Conservation (phyloP, 2,329 filamentous ascomycete species). For the Fusarium sp. region DNA sequence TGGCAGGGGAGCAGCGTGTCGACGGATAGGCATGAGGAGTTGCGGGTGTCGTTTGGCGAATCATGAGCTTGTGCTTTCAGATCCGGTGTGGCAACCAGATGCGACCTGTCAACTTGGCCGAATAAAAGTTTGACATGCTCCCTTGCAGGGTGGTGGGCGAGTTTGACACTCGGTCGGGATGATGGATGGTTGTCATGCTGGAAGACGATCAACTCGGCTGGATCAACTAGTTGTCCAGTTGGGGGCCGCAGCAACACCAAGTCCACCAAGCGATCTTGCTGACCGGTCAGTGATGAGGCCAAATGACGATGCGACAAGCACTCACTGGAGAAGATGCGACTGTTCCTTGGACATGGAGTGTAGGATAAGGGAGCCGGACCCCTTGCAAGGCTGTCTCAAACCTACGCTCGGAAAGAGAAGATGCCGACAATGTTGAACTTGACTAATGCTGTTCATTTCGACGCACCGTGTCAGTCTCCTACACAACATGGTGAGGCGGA, state of each 20-base stretch:
- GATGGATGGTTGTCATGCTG: background rate
- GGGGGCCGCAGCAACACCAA: background rate
- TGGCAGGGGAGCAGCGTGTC: constrained; percentile 4
- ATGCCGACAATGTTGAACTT: background rate
- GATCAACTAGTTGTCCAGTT: background rate
- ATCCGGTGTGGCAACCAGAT: constrained; percentile 13
- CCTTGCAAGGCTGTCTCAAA: background rate
- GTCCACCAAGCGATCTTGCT: background rate
- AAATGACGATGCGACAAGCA: background rate
- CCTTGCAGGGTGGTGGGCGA: constrained; percentile 19
- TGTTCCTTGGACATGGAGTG: background rate
- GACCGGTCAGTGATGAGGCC: background rate
- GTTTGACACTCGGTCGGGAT: background rate
- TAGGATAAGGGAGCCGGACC: background rate
- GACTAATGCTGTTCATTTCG: background rate
- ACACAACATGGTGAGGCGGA: background rate
- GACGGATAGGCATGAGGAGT: background rate
- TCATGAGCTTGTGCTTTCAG: constrained; percentile 9
- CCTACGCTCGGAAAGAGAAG: background rate
- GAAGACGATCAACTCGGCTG: background rate
- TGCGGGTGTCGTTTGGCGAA: constrained; percentile 5
- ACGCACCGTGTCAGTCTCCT: background rate
- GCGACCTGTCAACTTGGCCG: constrained; percentile 22
- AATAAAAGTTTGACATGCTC: constrained; percentile 27
- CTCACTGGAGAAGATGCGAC: background rate